A percentile compares a stretch with the other conserved stretches of the same genome.
Evolutionary conservation across 75 land plant species (phyloP).

Genomic region (Selaginella tamariscina): DNA sequence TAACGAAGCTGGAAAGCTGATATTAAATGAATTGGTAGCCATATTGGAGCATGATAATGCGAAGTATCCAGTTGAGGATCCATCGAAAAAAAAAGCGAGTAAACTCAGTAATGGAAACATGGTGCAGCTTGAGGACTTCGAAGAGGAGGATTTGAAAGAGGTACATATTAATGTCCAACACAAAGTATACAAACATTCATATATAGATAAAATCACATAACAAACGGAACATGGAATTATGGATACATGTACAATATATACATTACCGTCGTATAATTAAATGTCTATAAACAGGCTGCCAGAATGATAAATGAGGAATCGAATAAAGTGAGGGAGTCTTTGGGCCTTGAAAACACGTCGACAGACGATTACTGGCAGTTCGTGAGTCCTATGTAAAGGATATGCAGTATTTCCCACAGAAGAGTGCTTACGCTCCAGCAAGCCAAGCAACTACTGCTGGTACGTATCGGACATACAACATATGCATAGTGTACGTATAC

Average conservation of each 20-base stretch:
- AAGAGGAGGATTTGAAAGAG: constrained; percentile 62
- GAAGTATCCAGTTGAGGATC: constrained; percentile 77
- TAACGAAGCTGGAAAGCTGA: constrained; percentile 80
- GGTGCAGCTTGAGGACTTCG: constrained; percentile 64
- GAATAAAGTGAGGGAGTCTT: constrained; percentile 45
- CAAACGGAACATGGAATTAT: too few relatives aligned
- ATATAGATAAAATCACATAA: too few relatives aligned
- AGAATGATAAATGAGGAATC: constrained; percentile 54
- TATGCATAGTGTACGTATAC: too few relatives aligned
- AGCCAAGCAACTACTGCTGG: constrained; percentile 73
- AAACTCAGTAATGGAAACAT: constrained; percentile 53
- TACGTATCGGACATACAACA: too few relatives aligned
- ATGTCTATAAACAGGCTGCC: constrained; percentile 88
- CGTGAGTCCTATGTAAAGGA: constrained; percentile 68
- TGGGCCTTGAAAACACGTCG: constrained; percentile 80
- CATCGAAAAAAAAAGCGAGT: constrained; percentile 40
- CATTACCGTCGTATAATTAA: too few relatives aligned
- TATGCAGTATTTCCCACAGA: constrained; percentile 72
- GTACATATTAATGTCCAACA: too few relatives aligned
- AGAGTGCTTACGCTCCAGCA: constrained; percentile 55
- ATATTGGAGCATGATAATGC: constrained; percentile 89
- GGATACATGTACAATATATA: too few relatives aligned
- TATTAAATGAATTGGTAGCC: constrained; percentile 56
- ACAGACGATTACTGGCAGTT: constrained; percentile 76
- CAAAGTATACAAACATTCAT: too few relatives aligned